A percentile compares a stretch with the other conserved stretches of the same genome.
These are phyloP conservation scores for Odontarrhena argentea DNA, from an alignment of 345 rosid genomes.

Conservation along the genomic window DNA sequence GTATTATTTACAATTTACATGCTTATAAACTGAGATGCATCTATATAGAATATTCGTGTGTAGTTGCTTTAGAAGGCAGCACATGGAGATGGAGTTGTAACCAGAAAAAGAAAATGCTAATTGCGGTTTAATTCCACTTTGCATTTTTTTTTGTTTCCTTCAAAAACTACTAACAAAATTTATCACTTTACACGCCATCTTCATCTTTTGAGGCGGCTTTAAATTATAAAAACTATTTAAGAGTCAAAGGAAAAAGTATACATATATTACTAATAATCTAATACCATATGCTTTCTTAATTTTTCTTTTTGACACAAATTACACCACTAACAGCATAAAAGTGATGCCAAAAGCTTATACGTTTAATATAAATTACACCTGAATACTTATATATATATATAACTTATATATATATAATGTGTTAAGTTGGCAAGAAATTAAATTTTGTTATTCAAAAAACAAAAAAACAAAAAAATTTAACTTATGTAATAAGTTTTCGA, in stretches of 20 bases:
- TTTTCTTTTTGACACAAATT: constrained; percentile 6
- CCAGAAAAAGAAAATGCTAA: background rate
- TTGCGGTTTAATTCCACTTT: constrained; percentile 28
- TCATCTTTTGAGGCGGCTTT: constrained; percentile 38
- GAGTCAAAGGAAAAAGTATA: constrained; percentile 32
- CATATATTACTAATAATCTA: constrained; percentile 3
- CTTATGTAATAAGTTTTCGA: no score
- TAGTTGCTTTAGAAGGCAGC: constrained; percentile 45
- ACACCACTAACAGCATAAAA: constrained; percentile 31
- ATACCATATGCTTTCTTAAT: constrained; percentile 8
- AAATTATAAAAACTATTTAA: constrained; percentile 26
- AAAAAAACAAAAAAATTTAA: no score
- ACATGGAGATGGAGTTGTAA: constrained; percentile 31
- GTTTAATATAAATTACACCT: background rate
- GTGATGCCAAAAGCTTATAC: constrained; percentile 28
- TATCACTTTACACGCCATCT: constrained; percentile 39
- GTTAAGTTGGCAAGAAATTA: no score
- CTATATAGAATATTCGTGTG: constrained; percentile 31
- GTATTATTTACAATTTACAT: constrained; percentile 11
- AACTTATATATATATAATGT: background rate
- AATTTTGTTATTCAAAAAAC: no score
- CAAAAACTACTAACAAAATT: constrained; percentile 21
- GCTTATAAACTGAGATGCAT: constrained; percentile 20
- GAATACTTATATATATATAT: no score
- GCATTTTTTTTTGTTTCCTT: constrained; percentile 27